Evolutionary conservation across 2,329 filamentous ascomycete genomes (phyloP), one percentile per base, ranked within the genome.

Genomic region (Diaporthe sp.): DNA sequence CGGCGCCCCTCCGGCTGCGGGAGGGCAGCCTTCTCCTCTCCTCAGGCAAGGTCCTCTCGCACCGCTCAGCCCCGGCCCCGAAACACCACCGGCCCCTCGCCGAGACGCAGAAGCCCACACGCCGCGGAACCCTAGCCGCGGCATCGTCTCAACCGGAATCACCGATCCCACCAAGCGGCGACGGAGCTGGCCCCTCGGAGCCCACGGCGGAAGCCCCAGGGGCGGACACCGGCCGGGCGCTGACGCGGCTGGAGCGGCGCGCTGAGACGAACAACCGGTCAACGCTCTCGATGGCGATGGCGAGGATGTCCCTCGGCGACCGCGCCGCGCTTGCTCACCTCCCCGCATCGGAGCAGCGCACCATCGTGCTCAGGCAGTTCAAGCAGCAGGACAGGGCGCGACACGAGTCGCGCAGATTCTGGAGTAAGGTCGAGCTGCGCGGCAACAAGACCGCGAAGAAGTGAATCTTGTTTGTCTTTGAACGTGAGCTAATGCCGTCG

Each of bases 1-100:
- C 20, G 20, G 0, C 28, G 9, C 39, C 47, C 13, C 34, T 25
- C 6, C 37, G 37, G 39, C 25, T 70, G 2, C 77, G 80, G 34
- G 81, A 80, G 1, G 76, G 77, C 25, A 80, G 81, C 7, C 70
- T 85, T 0, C 78, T 79, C 8, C 76, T 85, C 0, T 79, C 83
- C 0, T 85, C 84, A 0, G 84, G 85, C 4, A 84, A 81, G 31
- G 77, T 82, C 10, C 77, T 85, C 8, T 78, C 80, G 20, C 80
- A 82, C 58, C 81, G 82, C 28, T 80, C 79, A 3, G 70, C 70
- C 12, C 55, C 73, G 1, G 13, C 42, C 17, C 70, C 60, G 12
- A 61, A 22, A 8, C 25, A 58, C 7, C 57, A 60, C 47, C 37
- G 65, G 4, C 75, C 75, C 6, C 71, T 76, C 12, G 20, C 65